Conservation (phyloP, 495 filamentous ascomycete species). For the Achaetomiella virescens region DNA sequence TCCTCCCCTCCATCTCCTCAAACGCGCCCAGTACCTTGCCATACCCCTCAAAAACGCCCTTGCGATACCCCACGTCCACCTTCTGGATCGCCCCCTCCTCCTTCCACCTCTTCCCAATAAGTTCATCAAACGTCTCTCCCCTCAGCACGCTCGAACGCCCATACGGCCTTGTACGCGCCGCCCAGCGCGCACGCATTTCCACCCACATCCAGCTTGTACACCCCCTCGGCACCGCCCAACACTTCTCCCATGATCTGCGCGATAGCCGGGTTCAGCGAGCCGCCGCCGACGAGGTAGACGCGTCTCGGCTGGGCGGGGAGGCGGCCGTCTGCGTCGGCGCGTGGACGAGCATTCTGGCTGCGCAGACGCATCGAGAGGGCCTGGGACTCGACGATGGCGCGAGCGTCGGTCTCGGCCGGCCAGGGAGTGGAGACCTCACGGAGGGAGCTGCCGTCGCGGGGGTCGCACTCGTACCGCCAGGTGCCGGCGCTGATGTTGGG, state of each 20-base stretch:
- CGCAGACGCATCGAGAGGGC: constrained; percentile 83
- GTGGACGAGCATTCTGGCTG: constrained; percentile 64
- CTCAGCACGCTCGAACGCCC: constrained; percentile 65
- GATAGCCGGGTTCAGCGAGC: constrained; percentile 81
- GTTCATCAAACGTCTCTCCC: constrained; percentile 77
- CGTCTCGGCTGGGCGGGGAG: constrained; percentile 80
- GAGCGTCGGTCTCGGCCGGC: constrained; percentile 57
- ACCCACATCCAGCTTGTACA: constrained; percentile 89
- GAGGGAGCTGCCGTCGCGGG: constrained; percentile 42
- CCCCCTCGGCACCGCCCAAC: constrained; percentile 79
- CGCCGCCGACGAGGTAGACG: constrained; percentile 91
- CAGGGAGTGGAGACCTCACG: constrained; percentile 38
- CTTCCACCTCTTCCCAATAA: constrained; percentile 75
- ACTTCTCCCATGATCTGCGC: constrained; percentile 75
- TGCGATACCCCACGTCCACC: constrained; percentile 74
- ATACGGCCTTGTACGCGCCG: constrained; percentile 94
- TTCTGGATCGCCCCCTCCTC: constrained; percentile 76
- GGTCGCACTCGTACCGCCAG: constrained; percentile 70
- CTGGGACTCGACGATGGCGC: constrained; percentile 89
- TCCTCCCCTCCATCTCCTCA: constrained; percentile 65
- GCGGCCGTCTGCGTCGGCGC: constrained; percentile 32
- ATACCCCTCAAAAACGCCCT: constrained; percentile 68
- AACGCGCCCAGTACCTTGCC: constrained; percentile 71
- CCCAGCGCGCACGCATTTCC: constrained; percentile 93
- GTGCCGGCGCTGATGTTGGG: constrained; percentile 78